A percentile compares a stretch with the other conserved stretches of the same genome.
phyloP scores from a whole-genome alignment of 768 basidiomycete genomes.

The Hemileccinum rubropunctum region DNA sequence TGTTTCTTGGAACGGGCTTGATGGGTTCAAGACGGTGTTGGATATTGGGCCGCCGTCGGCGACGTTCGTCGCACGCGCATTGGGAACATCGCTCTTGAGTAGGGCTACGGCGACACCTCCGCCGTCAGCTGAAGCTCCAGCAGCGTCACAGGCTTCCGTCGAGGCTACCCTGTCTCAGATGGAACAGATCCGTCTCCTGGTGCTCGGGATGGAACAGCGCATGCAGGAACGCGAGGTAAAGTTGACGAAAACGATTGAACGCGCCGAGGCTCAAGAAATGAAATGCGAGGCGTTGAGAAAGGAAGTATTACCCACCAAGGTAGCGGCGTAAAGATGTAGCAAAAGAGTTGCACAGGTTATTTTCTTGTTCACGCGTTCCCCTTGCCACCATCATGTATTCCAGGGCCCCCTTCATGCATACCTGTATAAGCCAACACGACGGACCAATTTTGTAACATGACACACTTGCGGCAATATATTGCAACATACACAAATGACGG shows the following conservation, averaged over 20 bases:
- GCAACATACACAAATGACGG: constrained; percentile 30
- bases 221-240: constrained; percentile 61
- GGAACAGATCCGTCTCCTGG: constrained; percentile 64
- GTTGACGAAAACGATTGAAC: constrained; percentile 55
- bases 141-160: constrained; percentile 24
- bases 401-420: constrained; percentile 11
- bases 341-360: background rate
- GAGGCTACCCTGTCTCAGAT: constrained; percentile 56
- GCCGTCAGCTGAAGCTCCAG: constrained; percentile 10
- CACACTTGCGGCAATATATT: constrained; percentile 26
- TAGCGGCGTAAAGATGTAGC: constrained; percentile 5
- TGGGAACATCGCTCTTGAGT: constrained; percentile 28
- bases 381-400: constrained; percentile 21
- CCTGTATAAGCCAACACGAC: background rate
- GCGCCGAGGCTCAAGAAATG: constrained; percentile 57
- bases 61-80: constrained; percentile 27
- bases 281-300: constrained; percentile 51
- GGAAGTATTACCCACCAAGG: constrained; percentile 31
- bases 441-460: constrained; percentile 7
- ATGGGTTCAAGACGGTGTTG: constrained; percentile 25
- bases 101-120: constrained; percentile 19
- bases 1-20: background rate
- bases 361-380: constrained; percentile 12
- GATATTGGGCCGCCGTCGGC: constrained; percentile 36
- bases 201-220: constrained; percentile 76